A percentile compares a stretch with the other conserved stretches of the same genome.
Conservation (phyloP, 1,284 basidiomycete genomes). For the Microbotryum violaceum region DNA sequence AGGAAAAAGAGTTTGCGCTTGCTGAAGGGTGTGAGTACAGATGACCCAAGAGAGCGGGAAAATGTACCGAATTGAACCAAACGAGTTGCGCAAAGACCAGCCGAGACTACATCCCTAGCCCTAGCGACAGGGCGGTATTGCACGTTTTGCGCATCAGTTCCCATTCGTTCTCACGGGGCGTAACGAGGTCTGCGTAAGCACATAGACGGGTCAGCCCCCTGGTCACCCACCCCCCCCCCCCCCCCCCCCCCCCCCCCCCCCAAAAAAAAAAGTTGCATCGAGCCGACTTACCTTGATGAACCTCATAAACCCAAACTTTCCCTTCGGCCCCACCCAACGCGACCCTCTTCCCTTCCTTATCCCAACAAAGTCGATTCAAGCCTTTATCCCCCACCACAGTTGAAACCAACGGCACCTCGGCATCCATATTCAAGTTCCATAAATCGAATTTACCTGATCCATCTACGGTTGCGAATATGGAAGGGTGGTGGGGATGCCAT, state of each 20-base stretch:
- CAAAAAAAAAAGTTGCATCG: neutral
- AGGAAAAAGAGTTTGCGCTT: too few species aligned
- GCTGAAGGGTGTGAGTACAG: too few species aligned
- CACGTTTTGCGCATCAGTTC: slow-evolving; percentile 25
- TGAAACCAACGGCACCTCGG: slow-evolving; percentile 76
- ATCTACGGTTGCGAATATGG: slow-evolving; percentile 86
- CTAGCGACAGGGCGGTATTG: slow-evolving; percentile 10
- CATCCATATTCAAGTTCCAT: slow-evolving; percentile 91
- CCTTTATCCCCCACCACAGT: slow-evolving; percentile 44
- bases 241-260: neutral
- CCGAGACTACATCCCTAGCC: too few species aligned
- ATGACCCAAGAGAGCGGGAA: too few species aligned
- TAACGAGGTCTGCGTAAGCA: slow-evolving; percentile 15
- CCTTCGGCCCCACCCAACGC: slow-evolving; percentile 89
- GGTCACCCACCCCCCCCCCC: too few species aligned
- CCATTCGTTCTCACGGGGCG: slow-evolving; percentile 25
- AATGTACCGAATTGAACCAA: too few species aligned
- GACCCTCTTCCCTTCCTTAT: slow-evolving; percentile 67
- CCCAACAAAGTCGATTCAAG: neutral
- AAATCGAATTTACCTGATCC: slow-evolving; percentile 90
- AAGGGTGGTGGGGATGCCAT: slow-evolving; percentile 94
- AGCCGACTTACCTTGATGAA: slow-evolving; percentile 38
- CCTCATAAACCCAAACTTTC: slow-evolving; percentile 83
- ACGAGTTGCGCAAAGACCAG: too few species aligned
- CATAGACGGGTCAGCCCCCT: neutral